phyloP scores from a whole-genome alignment of 202 grass and related monocot genomes.

The Setaria italica region DNA sequence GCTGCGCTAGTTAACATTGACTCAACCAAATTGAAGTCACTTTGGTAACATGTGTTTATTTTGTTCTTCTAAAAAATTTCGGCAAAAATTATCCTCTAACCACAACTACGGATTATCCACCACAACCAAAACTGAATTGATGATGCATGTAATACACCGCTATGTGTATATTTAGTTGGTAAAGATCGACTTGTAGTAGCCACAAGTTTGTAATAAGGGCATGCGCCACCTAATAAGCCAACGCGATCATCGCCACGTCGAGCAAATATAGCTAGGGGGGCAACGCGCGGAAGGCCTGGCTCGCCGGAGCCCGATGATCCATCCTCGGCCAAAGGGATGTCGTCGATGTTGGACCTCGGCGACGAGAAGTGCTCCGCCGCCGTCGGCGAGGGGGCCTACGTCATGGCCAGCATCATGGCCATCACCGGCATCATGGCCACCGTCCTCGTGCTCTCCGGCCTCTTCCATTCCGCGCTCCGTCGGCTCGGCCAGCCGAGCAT shows the following conservation, averaged over 20 bases:
- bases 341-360: background rate
- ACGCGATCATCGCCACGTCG: background rate
- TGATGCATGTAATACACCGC: no score
- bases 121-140: no score
- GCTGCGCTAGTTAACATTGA: constrained; percentile 5
- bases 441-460: constrained; percentile 56
- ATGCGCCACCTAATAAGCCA: background rate
- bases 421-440: constrained; percentile 56
- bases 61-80: no score
- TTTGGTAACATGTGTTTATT: no score
- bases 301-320: constrained; percentile 19
- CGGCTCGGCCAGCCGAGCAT: constrained; percentile 66
- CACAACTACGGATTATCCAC: no score
- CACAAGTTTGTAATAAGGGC: background rate
- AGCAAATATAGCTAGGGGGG: constrained; percentile 18
- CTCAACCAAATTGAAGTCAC: background rate
- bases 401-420: constrained; percentile 49
- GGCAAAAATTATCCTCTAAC: no score
- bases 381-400: constrained; percentile 30
- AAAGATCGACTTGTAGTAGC: background rate
- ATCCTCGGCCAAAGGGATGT: background rate
- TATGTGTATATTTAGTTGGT: background rate
- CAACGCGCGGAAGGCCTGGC: background rate
- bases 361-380: constrained; percentile 24
- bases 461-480: constrained; percentile 60